Evolutionary conservation across 2,329 filamentous ascomycete genomes (phyloP), one percentile per base, ranked within the genome.

Genomic region (Hypomyces rosellus): DNA sequence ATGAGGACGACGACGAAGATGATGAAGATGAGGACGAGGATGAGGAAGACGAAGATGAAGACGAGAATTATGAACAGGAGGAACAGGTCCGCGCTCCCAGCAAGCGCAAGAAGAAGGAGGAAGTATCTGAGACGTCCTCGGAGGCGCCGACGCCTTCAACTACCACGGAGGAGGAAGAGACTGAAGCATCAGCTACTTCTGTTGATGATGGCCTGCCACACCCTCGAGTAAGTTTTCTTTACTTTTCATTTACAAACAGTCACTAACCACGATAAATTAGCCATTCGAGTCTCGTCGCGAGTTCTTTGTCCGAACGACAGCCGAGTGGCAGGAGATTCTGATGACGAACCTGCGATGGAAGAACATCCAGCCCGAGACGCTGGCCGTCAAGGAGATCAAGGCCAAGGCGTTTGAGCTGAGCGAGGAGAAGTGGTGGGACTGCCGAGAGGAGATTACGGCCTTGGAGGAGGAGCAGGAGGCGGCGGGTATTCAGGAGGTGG

Each of bases 401-500:
- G 86, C 91, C 61, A 84, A 83, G 65, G 93, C 90, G 1, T 99
- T 96, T 66, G 86, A 89, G 63, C 78, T 89, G 56, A 91, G 91
- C 38, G 93, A 99, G 69, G 88, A 91, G 71, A 96, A 95, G 68
- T 99, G 93, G 93, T 99, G 93, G 93, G 93, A 96, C 74, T 90
- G 86, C 65, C 81, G 93, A 60, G 93, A 99, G 72, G 92, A 97
- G 71, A 88, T 99, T 57, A 86, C 85, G 48, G 86, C 83, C 6
- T 69, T 97, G 63, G 93, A 99, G 70, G 92, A 96, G 69, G 92
- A 96, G 72, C 90, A 97, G 73, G 92, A 96, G 69, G 91, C 88
- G 45, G 89, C 90, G 34, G 91, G 93, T 9, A 96, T 97, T 67
- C 88, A 90, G 14, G 93, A 97, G 72, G 89, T 97, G 40, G 88